Base-by-base conservation (phyloP, 2,329 filamentous ascomycete genomes). In the Raffaelea ambrosiae region DNA sequence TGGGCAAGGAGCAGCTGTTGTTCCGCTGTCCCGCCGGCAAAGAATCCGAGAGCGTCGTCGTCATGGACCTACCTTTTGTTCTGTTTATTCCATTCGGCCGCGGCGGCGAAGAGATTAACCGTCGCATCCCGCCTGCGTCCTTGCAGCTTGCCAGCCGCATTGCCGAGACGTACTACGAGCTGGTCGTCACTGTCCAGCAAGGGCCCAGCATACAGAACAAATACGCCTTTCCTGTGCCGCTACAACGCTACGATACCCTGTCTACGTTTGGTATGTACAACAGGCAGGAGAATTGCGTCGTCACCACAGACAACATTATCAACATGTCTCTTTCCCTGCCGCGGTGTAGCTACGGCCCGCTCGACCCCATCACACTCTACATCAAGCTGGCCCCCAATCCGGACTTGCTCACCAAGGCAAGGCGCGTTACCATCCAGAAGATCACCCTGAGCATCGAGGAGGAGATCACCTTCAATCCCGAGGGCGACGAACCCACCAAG, bases 241-340 rank as follows among this genome's bases (percentile, higher is more conserved):
- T 98, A 57, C 82, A 88, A 56, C 79, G 93, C 61, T 98, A 97
- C 70, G 93, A 98, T 65, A 98, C 91, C 1, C 73, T 98, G 43
- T 96, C 90, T 39, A 97, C 93, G 2, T 98, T 98, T 69, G 93
- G 93, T 66, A 97, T 97, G 93, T 98, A 97, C 72, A 97, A 97
- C 68, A 84, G 89, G 47, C 91, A 90, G 16, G 91, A 96, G 65
- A 86, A 85, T 50, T 88, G 88, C 48, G 85, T 94, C 59, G 80
- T 83, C 51, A 87, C 89, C 29, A 81, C 86, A 45, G 93, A 97
- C 68, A 93, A 95, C 64, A 71, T 97, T 47, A 88, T 97, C 51
- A 94, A 88, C 9, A 72, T 97, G 47, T 88, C 87, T 41, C 95
- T 96, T 56, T 95, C 89, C 52, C 73, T 98, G 55, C 91, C 93